These are phyloP conservation scores for Linnemannia hyalina DNA, from an alignment of 192 early-diverging fungal species.

Conservation along the genomic window DNA sequence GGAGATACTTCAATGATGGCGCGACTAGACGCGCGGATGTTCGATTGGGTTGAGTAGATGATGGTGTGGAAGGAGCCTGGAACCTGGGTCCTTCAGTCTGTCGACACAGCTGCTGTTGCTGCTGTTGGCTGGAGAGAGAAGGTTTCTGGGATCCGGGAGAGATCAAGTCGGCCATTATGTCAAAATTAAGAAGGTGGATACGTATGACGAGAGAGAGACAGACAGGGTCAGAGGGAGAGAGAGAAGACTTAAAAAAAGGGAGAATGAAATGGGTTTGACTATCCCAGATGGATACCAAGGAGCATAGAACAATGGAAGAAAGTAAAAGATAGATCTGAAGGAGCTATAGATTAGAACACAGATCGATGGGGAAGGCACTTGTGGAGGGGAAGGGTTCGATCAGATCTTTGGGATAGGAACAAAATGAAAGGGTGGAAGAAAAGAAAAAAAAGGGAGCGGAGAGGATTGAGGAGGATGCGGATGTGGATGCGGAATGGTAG, in stretches of 20 bases:
- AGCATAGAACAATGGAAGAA: background rate
- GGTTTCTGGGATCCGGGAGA: background rate
- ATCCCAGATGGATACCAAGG: background rate
- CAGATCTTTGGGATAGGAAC: background rate
- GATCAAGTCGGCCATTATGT: slow-evolving; percentile 11
- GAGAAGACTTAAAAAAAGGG: background rate
- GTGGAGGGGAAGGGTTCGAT: background rate
- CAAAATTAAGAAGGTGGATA: background rate
- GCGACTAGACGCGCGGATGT: background rate
- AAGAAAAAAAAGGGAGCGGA: background rate
- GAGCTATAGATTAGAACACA: background rate
- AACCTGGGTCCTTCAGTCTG: background rate
- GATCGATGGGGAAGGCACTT: background rate
- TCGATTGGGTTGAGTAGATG: background rate
- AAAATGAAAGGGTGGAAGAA: background rate
- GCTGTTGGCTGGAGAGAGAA: slow-evolving; percentile 5
- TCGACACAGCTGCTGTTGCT: slow-evolving; percentile 2
- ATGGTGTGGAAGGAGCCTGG: background rate
- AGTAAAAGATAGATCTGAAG: too few species aligned
- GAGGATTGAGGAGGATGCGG: background rate
- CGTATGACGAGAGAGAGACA: background rate
- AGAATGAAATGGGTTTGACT: background rate
- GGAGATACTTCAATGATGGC: slow-evolving; percentile 2
- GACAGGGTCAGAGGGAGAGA: background rate
- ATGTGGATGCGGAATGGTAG: background rate